Evolutionary conservation across 148 eudicot genomes (phyloP).

Genomic region (Drosera capensis): DNA sequence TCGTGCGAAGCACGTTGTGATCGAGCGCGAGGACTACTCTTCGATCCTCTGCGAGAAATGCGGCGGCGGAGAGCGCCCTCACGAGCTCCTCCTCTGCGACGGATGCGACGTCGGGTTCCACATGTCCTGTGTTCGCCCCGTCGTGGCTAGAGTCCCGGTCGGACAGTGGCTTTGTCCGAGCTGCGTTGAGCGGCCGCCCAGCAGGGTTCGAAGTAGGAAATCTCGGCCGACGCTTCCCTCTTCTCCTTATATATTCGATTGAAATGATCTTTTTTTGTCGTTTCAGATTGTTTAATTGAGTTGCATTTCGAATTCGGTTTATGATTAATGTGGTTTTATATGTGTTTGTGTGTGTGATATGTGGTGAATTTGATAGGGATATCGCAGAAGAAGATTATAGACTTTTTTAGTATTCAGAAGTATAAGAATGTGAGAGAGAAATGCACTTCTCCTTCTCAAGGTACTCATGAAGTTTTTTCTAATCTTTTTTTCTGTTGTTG

Average conservation of each 20-base stretch:
- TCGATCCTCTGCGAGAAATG: slow-evolving; percentile 43
- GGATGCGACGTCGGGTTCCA: slow-evolving; percentile 67
- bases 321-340: background rate
- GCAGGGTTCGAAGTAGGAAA: slow-evolving; percentile 31
- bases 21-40: slow-evolving; percentile 25
- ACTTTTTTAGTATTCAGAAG: slow-evolving; percentile 75
- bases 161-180: slow-evolving; percentile 62
- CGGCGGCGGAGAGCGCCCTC: slow-evolving; percentile 47
- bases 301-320: slow-evolving; percentile 3
- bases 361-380: slow-evolving; percentile 29
- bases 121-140: slow-evolving; percentile 64
- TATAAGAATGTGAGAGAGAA: slow-evolving; percentile 13
- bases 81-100: slow-evolving; percentile 64
- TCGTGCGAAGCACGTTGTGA: slow-evolving; percentile 19
- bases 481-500: background rate
- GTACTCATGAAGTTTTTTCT: slow-evolving; percentile 15
- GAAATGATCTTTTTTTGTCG: background rate
- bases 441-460: slow-evolving; percentile 36
- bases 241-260: background rate
- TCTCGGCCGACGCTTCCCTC: background rate
- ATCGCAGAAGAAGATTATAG: slow-evolving; percentile 73
- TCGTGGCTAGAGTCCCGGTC: slow-evolving; percentile 63
- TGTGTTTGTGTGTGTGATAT: slow-evolving; percentile 1
- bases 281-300: background rate
- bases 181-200: slow-evolving; percentile 32